A percentile compares a stretch with the other conserved stretches of the same genome.
Conservation (phyloP, 2,329 filamentous ascomycete genomes). For the Aspergillus alliaceus region DNA sequence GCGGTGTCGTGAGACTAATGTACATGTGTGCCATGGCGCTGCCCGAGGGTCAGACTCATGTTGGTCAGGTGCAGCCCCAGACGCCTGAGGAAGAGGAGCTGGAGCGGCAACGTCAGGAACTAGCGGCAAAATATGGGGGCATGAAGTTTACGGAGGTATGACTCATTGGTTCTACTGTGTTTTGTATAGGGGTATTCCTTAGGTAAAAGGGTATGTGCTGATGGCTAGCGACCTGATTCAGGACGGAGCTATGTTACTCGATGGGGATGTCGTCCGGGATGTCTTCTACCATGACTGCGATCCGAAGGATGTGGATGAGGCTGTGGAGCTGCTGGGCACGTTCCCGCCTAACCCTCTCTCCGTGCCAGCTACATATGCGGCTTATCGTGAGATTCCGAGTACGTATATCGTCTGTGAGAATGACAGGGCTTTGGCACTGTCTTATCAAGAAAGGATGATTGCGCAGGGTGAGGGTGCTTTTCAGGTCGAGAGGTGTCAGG, state of each 20-base stretch:
- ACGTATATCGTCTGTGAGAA: conserved; percentile 32
- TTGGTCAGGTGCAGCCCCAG: conserved; percentile 21
- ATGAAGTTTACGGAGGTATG: conserved; percentile 21
- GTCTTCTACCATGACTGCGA: conserved; percentile 27
- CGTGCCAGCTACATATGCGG: conserved; percentile 29
- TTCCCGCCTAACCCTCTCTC: conserved; percentile 22
- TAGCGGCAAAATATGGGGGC: conserved; percentile 14
- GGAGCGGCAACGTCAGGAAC: conserved; percentile 16
- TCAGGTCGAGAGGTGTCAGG: conserved; percentile 27
- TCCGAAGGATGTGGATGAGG: conserved; percentile 22
- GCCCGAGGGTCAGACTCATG: conserved; percentile 24
- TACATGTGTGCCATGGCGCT: conserved; percentile 31
- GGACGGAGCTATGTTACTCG: conserved; percentile 25
- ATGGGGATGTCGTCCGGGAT: conserved; percentile 15
- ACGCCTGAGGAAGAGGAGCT: conserved; percentile 26
- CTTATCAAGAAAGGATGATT: conserved; percentile 27
- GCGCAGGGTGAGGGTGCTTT: conserved; percentile 26
- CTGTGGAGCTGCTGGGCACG: conserved; percentile 24
- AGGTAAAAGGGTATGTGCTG: too few species aligned
- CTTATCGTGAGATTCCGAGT: conserved; percentile 28
- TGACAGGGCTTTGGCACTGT: conserved; percentile 22
- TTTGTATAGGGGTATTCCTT: too few species aligned
- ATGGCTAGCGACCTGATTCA: neutral
- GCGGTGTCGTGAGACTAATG: conserved; percentile 22
- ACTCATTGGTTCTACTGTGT: neutral